phyloP scores from a whole-genome alignment of 1,139 yeast species.

The Saccharomyces pastorianus region DNA sequence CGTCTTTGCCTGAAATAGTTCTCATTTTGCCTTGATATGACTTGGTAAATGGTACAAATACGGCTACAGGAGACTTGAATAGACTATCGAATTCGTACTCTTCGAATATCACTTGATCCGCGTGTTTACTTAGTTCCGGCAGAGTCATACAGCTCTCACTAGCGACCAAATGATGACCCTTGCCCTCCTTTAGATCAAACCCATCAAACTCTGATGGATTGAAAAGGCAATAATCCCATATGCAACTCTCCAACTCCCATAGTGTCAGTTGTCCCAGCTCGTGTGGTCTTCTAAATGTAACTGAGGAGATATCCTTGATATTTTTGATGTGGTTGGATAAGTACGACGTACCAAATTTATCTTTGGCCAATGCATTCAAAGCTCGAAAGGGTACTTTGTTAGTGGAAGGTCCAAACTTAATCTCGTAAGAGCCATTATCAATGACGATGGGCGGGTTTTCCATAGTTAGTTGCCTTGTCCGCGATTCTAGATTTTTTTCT shows the following conservation, averaged over 20 bases:
- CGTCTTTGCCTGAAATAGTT: slow-evolving; percentile 17
- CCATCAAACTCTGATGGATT: slow-evolving; percentile 32
- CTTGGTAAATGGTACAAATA: slow-evolving; percentile 49
- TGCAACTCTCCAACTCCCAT: slow-evolving; percentile 87
- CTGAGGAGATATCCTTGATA: slow-evolving; percentile 68
- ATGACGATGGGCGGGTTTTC: slow-evolving; percentile 31
- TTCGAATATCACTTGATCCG: slow-evolving; percentile 90
- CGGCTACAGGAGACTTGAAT: slow-evolving; percentile 46
- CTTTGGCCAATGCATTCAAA: slow-evolving; percentile 63
- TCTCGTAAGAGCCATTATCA: slow-evolving; percentile 82
- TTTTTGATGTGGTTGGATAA: slow-evolving; percentile 62
- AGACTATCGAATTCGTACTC: slow-evolving; percentile 71
- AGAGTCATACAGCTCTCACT: slow-evolving; percentile 73
- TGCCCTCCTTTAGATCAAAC: slow-evolving; percentile 27
- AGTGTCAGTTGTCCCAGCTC: slow-evolving; percentile 84
- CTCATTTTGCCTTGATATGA: slow-evolving; percentile 12
- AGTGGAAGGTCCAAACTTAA: slow-evolving; percentile 60
- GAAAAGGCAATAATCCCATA: slow-evolving; percentile 77
- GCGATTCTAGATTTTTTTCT: not conserved
- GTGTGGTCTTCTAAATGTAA: slow-evolving; percentile 70
- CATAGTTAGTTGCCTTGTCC: slow-evolving; percentile 9
- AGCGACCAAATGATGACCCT: slow-evolving; percentile 31
- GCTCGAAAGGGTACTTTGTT: slow-evolving; percentile 40
- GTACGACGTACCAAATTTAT: slow-evolving; percentile 67
- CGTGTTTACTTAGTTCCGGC: slow-evolving; percentile 74